Base-by-base conservation (phyloP, 2,329 filamentous ascomycete species). In the Corniculantispora saksenae region DNA sequence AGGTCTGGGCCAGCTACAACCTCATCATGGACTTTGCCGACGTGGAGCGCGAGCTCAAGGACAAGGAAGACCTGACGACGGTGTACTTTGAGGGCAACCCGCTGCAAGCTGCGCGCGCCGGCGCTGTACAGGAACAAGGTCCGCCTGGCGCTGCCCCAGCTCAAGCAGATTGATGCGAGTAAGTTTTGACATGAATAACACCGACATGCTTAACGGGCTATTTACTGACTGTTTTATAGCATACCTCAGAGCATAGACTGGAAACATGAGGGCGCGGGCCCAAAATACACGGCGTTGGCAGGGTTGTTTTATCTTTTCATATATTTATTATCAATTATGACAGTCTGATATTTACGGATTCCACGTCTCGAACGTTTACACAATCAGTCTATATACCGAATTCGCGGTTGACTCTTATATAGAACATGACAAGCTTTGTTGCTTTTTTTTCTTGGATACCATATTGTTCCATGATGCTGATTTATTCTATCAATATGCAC, bases 61-160 rank as follows among this genome's bases (percentile, higher is more conserved):
- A 95, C 73, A 97, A 97, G 81, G 82, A 91, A 74, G 81, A 89
- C 45, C 79, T 98, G 70, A 88, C 89, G 66, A 97, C 95, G 1
- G 94, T 99, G 13, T 99, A 99, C 76, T 96, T 99, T 69, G 95
- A 99, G 75, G 94, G 93, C 1, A 97, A 97, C 72, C 94, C 94
- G 29, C 77, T 99, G 71, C 95, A 99, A n/a, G 80, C 83, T 88
- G 67, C 85, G 84, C 63, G 87, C 86, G 5, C 91, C 91, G n/a
- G 91, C 92, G 1, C 79, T 97, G 67, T 99, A 99, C 78, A 84
- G 95, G 73, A 98, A 97, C 80, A 99, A 99, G 80, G 88, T 99
- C 51, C 86, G 90, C 66, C 79, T 99, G 76, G 91, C 93, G 40
- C 78, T 99, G 77, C 95, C 95, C 65, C 91, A 95, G 77, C 82